Evolutionary conservation across 495 filamentous ascomycete genomes (phyloP).

Genomic region (Immersiella caudata): DNA sequence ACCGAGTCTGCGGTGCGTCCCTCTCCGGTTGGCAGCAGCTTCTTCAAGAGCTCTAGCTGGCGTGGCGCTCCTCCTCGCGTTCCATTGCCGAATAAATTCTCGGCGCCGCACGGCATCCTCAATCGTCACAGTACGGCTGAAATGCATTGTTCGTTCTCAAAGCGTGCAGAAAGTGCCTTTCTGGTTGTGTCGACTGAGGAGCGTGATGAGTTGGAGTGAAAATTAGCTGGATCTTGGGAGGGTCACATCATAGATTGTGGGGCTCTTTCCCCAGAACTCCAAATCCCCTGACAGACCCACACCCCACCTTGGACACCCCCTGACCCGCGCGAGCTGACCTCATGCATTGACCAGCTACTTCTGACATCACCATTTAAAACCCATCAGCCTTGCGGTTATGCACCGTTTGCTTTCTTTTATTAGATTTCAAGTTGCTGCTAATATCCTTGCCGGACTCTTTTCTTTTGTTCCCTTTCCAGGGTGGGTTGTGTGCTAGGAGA

Average conservation of each 20-base stretch:
- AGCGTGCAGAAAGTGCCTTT: neutral
- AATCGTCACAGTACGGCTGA: too few species aligned
- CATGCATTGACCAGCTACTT: conserved; percentile 7
- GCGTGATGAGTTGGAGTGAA: neutral
- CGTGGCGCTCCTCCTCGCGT: neutral
- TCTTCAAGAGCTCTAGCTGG: neutral
- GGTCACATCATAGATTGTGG: neutral
- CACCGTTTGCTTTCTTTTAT: neutral
- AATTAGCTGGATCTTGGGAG: neutral
- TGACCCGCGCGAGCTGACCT: neutral
- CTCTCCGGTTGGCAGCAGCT: neutral
- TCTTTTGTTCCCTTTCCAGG: neutral
- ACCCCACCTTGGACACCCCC: neutral
- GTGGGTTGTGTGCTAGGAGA: neutral
- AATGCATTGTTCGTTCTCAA: too few species aligned
- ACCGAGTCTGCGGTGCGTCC: neutral
- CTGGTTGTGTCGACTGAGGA: neutral
- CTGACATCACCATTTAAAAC: conserved; percentile 16
- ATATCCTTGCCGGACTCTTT: neutral
- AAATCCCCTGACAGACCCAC: neutral
- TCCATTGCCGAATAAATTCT: too few species aligned
- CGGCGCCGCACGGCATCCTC: too few species aligned
- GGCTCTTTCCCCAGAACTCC: neutral
- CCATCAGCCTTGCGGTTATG: neutral
- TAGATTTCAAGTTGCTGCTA: neutral